Base-by-base conservation (phyloP, 139 green algal species). In the Picochlorum sp. region DNA sequence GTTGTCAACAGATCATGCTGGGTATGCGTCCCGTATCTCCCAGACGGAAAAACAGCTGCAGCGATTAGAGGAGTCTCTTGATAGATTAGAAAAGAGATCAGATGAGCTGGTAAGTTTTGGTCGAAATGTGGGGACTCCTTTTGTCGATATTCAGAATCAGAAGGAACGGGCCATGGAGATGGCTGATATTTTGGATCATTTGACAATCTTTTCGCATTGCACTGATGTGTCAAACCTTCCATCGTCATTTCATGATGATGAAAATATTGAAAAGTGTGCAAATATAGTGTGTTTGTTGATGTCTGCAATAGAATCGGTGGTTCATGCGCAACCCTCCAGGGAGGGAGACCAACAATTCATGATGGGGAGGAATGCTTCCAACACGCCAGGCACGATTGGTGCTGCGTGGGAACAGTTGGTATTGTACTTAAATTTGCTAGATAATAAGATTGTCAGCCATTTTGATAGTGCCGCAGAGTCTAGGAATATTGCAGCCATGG, bases 361-460 rank as follows among this genome's bases (percentile, higher is more conserved):
- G 51, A 34, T n/a, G 23, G 23, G 10, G 10, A 34, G n/a, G 23
- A 26, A 18, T 62, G 23, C 30, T 52, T 30, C 4, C 28, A 30
- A 30, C 28, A 15, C 13, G 24, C 21, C 55, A 37, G 73, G 69
- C 45, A 67, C n/a, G 9, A 28, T 78, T 4, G 55, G 65, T 44
- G 31, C 14, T 4, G 70, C 70, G 21, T 38, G 52, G 16, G 65
- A 66, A 58, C 72, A 81, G 64, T 62, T 88, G 45, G 73, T 87
- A 63, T 41, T 67, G 41, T 91, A 88, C 67, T 72, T 72, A 50
- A 78, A 77, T 21, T 26, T 74, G 44, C 68, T 91, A 51, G 83
- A 88, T 67, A 77, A 85, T 57, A 52, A 76, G 5, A 78, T 89
- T 41, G 75, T 89, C n/a, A 31, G 57, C 0, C 66, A 71, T 41